Conservation (phyloP, 177 flowering plant species). For the Vitis hybrid region DNA sequence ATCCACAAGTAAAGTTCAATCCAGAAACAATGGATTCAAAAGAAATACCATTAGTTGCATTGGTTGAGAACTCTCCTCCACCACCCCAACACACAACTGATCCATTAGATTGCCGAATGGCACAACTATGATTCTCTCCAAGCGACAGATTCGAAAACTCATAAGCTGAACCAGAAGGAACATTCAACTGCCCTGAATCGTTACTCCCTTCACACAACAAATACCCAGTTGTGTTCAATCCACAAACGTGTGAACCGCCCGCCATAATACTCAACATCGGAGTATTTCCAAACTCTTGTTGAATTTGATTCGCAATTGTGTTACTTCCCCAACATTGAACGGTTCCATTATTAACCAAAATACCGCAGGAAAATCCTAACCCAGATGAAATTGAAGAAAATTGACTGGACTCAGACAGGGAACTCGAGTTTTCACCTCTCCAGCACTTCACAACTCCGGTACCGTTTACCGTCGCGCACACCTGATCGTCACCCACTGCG, state of each 20-base stretch:
- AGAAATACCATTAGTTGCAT: constrained; percentile 21
- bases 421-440: constrained; percentile 32
- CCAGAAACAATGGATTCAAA: constrained; percentile 69
- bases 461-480: constrained; percentile 49
- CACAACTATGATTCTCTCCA: constrained; percentile 65
- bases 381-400: constrained; percentile 54
- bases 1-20: constrained; percentile 64
- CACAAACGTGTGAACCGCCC: constrained; percentile 60
- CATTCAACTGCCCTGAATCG: constrained; percentile 37
- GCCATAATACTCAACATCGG: constrained; percentile 44
- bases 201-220: constrained; percentile 53
- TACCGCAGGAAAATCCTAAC: constrained; percentile 59
- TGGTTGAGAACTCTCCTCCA: constrained; percentile 27
- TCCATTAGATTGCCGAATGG: constrained; percentile 39
- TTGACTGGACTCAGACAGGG: constrained; percentile 3
- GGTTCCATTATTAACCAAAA: constrained; percentile 19
- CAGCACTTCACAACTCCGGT: constrained; percentile 54
- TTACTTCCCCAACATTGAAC: constrained; percentile 59
- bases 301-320: constrained; percentile 19
- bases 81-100: constrained; percentile 91
- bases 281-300: constrained; percentile 31
- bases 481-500: constrained; percentile 65
- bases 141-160: constrained; percentile 47
- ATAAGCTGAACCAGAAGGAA: constrained; percentile 27
- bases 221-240: constrained; percentile 33